These are phyloP conservation scores for Dendrobium chrysotoxum DNA, from an alignment of 106 monocot genomes.

Conservation along the genomic window DNA sequence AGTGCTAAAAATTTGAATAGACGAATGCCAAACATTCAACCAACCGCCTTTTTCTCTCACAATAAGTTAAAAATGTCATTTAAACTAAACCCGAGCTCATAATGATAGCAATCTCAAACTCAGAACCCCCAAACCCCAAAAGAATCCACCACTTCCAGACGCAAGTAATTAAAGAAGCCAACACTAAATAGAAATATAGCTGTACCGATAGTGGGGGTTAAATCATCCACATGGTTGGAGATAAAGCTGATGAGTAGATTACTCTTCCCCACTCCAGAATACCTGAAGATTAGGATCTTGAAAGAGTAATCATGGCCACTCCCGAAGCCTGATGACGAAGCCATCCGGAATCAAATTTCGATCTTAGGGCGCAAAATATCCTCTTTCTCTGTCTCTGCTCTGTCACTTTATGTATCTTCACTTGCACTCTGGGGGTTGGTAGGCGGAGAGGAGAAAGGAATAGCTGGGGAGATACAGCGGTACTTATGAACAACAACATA, in stretches of 20 bases:
- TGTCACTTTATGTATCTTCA: background rate
- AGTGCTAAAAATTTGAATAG: background rate
- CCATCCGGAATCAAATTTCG: background rate
- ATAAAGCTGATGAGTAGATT: conserved; percentile 59
- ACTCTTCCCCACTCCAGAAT: conserved; percentile 64
- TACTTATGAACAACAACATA: background rate
- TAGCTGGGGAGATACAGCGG: background rate
- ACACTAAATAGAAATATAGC: background rate
- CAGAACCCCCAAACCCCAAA: background rate
- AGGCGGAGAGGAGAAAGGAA: background rate
- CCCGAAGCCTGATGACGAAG: background rate
- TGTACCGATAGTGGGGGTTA: conserved; percentile 46
- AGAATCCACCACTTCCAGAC: background rate
- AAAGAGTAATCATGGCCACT: conserved; percentile 42
- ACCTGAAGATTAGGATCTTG: conserved; percentile 54
- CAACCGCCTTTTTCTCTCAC: background rate
- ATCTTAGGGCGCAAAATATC: background rate
- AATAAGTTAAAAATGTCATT: background rate
- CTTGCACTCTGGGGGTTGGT: background rate
- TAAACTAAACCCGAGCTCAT: background rate
- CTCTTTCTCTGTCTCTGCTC: background rate
- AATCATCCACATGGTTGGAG: conserved; percentile 29
- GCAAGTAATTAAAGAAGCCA: background rate
- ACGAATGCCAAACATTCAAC: background rate
- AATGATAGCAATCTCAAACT: background rate